Percentiles rank a stretch among this genome's conserved stretches.
phyloP scores from a whole-genome alignment of 2,329 filamentous ascomycete genomes.

The Ophiocordyceps camponoti-saundersi region DNA sequence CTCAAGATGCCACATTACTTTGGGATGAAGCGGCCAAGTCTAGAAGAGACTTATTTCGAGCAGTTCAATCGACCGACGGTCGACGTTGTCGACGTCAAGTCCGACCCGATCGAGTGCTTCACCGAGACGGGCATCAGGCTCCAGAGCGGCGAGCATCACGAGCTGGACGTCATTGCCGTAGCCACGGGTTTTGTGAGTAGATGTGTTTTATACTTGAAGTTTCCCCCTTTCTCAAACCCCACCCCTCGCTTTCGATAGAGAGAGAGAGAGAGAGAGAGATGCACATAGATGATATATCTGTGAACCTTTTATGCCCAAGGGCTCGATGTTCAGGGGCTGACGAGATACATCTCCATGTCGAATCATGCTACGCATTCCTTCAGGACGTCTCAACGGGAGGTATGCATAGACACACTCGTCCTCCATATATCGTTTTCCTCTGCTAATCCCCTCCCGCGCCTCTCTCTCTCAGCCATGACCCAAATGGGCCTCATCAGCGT shows the following conservation, averaged over 20 bases:
- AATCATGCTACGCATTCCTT: not conserved
- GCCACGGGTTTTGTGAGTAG: conserved; percentile 27
- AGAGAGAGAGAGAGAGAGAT: too few species aligned
- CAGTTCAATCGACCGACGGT: conserved; percentile 27
- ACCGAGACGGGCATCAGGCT: conserved; percentile 22
- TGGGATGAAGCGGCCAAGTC: conserved; percentile 30
- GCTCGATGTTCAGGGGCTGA: not conserved
- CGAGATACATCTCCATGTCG: too few species aligned
- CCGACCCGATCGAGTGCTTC: conserved; percentile 22
- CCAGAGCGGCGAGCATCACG: conserved; percentile 21
- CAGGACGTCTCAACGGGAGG: conserved; percentile 19
- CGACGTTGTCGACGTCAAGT: conserved; percentile 22
- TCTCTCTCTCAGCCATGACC: conserved; percentile 17
- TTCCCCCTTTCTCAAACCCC: too few species aligned
- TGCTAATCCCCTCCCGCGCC: not conserved
- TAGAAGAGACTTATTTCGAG: conserved; percentile 27
- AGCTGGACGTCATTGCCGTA: conserved; percentile 25
- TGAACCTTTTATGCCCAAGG: too few species aligned
- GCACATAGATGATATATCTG: too few species aligned
- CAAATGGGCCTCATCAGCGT: conserved; percentile 26
- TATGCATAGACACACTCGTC: conserved; percentile 1
- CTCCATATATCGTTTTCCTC: not conserved
- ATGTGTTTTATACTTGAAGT: not conserved
- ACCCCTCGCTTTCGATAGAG: too few species aligned
- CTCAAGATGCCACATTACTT: conserved; percentile 33